A percentile compares a stretch with the other conserved stretches of the same genome.
Conservation (phyloP, 805 yeast species). For the Hemisphaericaspora nanyangensis region DNA sequence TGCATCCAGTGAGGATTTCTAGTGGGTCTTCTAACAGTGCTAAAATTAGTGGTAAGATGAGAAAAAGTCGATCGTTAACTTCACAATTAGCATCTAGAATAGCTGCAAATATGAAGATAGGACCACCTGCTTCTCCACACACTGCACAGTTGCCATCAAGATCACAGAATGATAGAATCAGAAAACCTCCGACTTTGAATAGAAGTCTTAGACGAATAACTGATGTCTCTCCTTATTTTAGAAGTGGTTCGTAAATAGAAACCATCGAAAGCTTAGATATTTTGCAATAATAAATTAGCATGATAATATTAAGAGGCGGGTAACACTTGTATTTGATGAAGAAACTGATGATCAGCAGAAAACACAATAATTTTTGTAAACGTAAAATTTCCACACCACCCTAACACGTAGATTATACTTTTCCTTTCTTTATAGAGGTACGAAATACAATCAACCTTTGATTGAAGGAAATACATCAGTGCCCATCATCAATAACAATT, state of each 20-base stretch:
- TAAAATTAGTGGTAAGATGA: neutral
- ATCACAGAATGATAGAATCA: neutral
- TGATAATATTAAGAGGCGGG: neutral
- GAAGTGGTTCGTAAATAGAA: neutral
- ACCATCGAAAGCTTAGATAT: neutral
- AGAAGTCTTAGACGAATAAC: constrained; percentile 1
- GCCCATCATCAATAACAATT: too few species aligned
- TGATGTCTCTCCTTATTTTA: constrained; percentile 7
- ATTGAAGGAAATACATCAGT: too few species aligned
- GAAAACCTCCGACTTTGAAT: constrained; percentile 2
- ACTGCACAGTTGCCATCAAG: neutral
- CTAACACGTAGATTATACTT: too few species aligned
- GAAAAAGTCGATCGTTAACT: constrained; percentile 1
- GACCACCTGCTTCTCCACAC: neutral
- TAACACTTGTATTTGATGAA: too few species aligned
- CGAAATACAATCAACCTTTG: too few species aligned
- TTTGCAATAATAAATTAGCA: neutral
- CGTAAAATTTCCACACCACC: too few species aligned
- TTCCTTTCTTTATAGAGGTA: too few species aligned
- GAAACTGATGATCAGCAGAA: too few species aligned
- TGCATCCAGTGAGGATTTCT: neutral
- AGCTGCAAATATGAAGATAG: constrained; percentile 8
- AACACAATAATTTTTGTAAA: too few species aligned
- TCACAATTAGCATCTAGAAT: constrained; percentile 9
- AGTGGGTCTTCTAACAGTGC: neutral